Evolutionary conservation across 805 yeast genomes (phyloP).

Genomic region (Geotrichum ghanense): DNA sequence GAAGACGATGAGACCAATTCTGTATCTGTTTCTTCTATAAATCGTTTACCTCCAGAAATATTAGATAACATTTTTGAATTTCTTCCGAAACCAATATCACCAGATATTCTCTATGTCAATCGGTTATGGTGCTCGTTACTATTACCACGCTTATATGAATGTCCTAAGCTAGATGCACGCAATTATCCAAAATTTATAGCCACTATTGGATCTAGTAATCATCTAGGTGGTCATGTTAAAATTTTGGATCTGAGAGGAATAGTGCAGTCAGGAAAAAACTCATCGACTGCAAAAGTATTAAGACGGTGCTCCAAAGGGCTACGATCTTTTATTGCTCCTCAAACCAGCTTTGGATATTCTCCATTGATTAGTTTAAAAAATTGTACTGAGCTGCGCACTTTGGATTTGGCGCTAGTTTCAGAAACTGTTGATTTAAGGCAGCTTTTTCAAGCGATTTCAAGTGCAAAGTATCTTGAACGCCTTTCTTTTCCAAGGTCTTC

Average conservation of each 20-base stretch:
- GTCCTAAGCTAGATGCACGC: constrained; percentile 51
- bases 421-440: constrained; percentile 81
- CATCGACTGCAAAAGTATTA: constrained; percentile 71
- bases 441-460: constrained; percentile 61
- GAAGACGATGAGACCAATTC: too few relatives aligned
- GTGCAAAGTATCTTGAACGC: constrained; percentile 51
- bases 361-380: constrained; percentile 73
- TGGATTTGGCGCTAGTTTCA: constrained; percentile 78
- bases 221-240: constrained; percentile 48
- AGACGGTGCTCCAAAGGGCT: constrained; percentile 62
- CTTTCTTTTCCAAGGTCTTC: constrained; percentile 86
- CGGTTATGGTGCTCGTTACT: constrained; percentile 48
- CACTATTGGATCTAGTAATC: constrained; percentile 38
- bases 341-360: constrained; percentile 85
- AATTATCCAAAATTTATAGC: constrained; percentile 70
- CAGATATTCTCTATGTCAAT: constrained; percentile 45
- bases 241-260: constrained; percentile 65
- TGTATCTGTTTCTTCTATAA: background rate
- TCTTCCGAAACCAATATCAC: constrained; percentile 17
- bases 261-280: constrained; percentile 85
- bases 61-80: constrained; percentile 29
- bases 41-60: constrained; percentile 38
- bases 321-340: constrained; percentile 76
- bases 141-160: constrained; percentile 51
- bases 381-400: constrained; percentile 49